Evolutionary conservation across 1,284 basidiomycete genomes (phyloP), one percentile per base, ranked within the genome.

Genomic region (Cutaneotrichosporon sp.): DNA sequence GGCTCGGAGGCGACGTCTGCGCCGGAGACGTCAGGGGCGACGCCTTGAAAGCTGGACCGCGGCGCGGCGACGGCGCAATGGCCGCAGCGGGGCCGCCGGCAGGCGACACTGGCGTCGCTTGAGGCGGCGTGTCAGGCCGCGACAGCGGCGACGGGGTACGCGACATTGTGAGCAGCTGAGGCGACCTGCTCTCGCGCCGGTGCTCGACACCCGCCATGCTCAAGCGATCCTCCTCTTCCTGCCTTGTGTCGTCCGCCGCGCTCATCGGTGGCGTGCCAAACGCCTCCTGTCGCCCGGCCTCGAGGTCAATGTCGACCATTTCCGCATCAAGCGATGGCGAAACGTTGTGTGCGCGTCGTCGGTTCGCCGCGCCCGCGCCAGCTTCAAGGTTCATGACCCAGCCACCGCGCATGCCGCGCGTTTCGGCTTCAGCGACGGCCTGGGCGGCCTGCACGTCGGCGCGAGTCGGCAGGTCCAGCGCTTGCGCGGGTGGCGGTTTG

Each of bases 291-390:
- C 63, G 61, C 8, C 75, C 75, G 34, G 68, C 69, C 59, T 77
- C 75, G 33, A 77, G 65, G 58, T 77, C 75, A 49, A 76, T 74
- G 56, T 76, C 72, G 17, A 73, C 74, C 75, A 76, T 75, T 34
- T 68, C 72, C 10, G 59, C 54, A 15, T 73, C 69, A 17, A 59
- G 49, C n/a, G 57, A 53, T 3, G 51, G 54, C 17, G 46, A 49
- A 14, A 48, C 43, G 21, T 39, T 38, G 43, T 56, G 49, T 9
- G 41, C 52, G 17, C 47, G 36, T 35, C 57, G 56, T 18, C 65
- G 61, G 37, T 46, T 17, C 12, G 65, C 59, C 8, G 64, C 59
- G 0, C 58, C 62, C 18, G 53, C 52, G 23, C 57, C 59, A 1
- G 66, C 61, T 51, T 73, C 72, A 20, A 70, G 52, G 46, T 64